Conservation (phyloP, 768 basidiomycete genomes). For the Mycena galopus region DNA sequence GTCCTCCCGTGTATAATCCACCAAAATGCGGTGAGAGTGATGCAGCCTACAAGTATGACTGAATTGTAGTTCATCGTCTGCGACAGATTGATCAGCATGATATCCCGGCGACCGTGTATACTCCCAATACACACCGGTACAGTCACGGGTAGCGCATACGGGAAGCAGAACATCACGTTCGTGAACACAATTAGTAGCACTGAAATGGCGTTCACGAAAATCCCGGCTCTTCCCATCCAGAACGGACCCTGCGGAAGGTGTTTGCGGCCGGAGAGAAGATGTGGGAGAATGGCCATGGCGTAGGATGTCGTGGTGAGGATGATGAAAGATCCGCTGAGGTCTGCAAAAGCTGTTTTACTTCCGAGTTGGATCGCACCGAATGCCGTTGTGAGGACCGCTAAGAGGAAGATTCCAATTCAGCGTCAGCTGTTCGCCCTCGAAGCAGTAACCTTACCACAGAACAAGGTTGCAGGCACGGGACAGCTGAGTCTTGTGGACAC, state of each 20-base stretch:
- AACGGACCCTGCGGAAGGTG: too few relatives aligned
- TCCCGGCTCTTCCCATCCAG: too few relatives aligned
- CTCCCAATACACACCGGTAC: background rate
- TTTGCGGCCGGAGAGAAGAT: too few relatives aligned
- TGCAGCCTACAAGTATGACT: background rate
- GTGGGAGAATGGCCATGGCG: constrained; percentile 27
- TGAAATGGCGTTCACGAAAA: background rate
- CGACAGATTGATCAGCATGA: background rate
- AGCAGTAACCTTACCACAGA: background rate
- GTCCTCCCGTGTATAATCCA: background rate
- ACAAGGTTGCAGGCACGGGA: background rate
- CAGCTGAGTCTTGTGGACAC: too few relatives aligned
- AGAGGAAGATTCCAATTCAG: background rate
- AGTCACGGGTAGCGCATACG: constrained; percentile 23
- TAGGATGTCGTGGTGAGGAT: constrained; percentile 24
- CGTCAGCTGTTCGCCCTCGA: background rate
- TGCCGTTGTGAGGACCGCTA: background rate
- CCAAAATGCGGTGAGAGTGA: background rate
- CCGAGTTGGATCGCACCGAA: background rate
- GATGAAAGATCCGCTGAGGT: background rate
- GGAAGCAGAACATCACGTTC: constrained; percentile 13
- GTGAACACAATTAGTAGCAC: background rate
- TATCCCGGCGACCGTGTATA: background rate
- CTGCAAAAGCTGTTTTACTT: background rate
- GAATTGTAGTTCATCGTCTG: background rate